phyloP scores from a whole-genome alignment of 2,329 filamentous ascomycete species.

The Plectosphaerella plurivora region DNA sequence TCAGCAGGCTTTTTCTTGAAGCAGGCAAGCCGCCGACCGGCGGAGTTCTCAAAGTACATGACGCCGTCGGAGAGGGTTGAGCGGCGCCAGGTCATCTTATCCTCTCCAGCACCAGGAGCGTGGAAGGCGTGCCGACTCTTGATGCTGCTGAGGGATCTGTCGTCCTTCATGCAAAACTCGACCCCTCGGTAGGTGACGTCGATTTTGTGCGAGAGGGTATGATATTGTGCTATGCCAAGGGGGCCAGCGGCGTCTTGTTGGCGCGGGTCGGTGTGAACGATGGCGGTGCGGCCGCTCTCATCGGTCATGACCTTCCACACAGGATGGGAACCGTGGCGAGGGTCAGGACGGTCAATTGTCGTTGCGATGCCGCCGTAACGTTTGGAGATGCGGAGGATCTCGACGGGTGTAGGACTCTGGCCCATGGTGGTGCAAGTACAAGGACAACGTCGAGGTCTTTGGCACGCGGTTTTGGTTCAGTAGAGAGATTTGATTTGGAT shows the following conservation, averaged over 20 bases:
- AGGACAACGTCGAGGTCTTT: too few species aligned
- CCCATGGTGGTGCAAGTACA: not conserved
- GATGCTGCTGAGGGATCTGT: not conserved
- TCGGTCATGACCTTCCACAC: slow-evolving; percentile 1
- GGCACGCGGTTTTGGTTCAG: too few species aligned
- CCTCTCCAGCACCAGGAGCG: not conserved
- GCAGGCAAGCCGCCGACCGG: not conserved
- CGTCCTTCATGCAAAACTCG: not conserved
- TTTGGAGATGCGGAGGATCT: slow-evolving; percentile 1
- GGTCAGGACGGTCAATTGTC: slow-evolving; percentile 5
- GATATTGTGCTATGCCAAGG: not conserved
- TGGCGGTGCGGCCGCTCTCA: not conserved
- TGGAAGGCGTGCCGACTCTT: not conserved
- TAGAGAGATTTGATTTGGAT: too few species aligned
- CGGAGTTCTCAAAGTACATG: slow-evolving; percentile 1
- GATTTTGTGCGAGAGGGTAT: slow-evolving; percentile 1
- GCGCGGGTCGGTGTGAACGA: slow-evolving; percentile 2
- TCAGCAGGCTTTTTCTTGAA: not conserved
- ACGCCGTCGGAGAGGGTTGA: not conserved
- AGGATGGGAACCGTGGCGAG: not conserved
- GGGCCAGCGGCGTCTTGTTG: not conserved
- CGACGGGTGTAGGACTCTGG: not conserved
- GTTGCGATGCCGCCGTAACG: not conserved
- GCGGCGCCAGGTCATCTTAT: not conserved
- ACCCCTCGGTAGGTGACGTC: slow-evolving; percentile 1